phyloP scores from a whole-genome alignment of 1,284 basidiomycete species.

The Ganoderma meredithae region DNA sequence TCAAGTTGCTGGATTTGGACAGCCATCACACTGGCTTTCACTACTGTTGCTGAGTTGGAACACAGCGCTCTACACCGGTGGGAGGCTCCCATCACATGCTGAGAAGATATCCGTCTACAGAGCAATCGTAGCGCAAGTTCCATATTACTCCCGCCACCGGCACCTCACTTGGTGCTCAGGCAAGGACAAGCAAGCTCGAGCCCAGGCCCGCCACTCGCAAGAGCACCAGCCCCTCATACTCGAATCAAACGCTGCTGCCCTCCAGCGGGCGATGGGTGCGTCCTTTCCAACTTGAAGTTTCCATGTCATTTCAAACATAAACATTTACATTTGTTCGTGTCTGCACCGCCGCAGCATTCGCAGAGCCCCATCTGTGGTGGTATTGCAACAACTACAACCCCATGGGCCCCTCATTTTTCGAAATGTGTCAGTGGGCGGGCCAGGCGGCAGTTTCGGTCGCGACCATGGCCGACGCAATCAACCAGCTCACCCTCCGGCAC shows the following conservation, averaged over 20 bases:
- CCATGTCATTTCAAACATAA: too few species aligned
- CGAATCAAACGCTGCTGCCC: neutral
- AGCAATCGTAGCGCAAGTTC: neutral
- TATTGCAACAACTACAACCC: neutral
- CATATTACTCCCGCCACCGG: too few species aligned
- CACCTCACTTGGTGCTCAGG: slow-evolving; percentile 22
- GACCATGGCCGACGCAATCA: neutral
- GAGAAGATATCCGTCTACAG: neutral
- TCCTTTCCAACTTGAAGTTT: neutral
- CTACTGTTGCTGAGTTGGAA: neutral
- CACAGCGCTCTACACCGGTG: neutral
- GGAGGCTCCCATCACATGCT: neutral
- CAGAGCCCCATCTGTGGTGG: neutral
- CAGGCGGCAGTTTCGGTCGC: neutral
- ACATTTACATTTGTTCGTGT: too few species aligned
- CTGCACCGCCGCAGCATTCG: neutral
- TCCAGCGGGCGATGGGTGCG: neutral
- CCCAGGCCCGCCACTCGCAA: neutral
- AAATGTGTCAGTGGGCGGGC: neutral
- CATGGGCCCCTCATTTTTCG: neutral
- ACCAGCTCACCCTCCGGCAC: neutral
- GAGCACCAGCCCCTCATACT: neutral
- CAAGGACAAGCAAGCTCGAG: neutral
- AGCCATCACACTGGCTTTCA: neutral
- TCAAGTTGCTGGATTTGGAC: neutral